Percentiles rank a stretch among this genome's conserved stretches.
These are phyloP conservation scores for Candida andamanensis DNA, from an alignment of 805 yeast species.

Conservation along the genomic window DNA sequence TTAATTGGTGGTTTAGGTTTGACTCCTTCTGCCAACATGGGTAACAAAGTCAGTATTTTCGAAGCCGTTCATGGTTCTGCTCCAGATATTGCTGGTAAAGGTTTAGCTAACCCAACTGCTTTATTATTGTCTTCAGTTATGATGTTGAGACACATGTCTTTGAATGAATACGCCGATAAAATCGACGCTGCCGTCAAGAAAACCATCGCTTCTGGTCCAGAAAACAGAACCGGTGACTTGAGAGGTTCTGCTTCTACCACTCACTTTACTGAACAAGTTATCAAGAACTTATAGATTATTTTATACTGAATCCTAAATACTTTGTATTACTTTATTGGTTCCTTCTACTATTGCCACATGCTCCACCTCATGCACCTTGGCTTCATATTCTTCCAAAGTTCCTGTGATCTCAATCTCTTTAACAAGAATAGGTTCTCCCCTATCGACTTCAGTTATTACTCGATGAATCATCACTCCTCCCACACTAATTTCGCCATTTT, in stretches of 20 bases:
- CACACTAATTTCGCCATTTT: constrained; percentile 63
- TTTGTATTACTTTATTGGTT: constrained; percentile 54
- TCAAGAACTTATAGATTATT: constrained; percentile 54
- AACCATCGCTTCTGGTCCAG: constrained; percentile 93
- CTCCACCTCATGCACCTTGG: constrained; percentile 76
- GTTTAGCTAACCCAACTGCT: constrained; percentile 98
- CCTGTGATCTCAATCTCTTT: constrained; percentile 73
- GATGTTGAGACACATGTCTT: constrained; percentile 99
- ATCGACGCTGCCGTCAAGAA: constrained; percentile 82
- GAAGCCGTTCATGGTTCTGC: constrained; percentile 99
- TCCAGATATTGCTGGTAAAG: constrained; percentile 98
- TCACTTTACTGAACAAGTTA: constrained; percentile 90
- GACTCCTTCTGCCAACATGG: constrained; percentile 99
- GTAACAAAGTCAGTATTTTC: constrained; percentile 94
- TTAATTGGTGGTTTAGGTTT: constrained; percentile 98
- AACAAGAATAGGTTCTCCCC: constrained; percentile 84
- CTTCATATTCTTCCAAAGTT: constrained; percentile 72
- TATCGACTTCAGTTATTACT: constrained; percentile 94
- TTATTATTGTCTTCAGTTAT: constrained; percentile 90
- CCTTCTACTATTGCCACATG: constrained; percentile 95
- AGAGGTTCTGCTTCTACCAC: constrained; percentile 86
- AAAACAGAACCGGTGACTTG: constrained; percentile 94
- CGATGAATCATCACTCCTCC: constrained; percentile 97
- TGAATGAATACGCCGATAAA: constrained; percentile 72
- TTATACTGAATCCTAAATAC: constrained; percentile 7